Base-by-base conservation (phyloP, 2,329 filamentous ascomycete species). In the Fusarium udum region DNA sequence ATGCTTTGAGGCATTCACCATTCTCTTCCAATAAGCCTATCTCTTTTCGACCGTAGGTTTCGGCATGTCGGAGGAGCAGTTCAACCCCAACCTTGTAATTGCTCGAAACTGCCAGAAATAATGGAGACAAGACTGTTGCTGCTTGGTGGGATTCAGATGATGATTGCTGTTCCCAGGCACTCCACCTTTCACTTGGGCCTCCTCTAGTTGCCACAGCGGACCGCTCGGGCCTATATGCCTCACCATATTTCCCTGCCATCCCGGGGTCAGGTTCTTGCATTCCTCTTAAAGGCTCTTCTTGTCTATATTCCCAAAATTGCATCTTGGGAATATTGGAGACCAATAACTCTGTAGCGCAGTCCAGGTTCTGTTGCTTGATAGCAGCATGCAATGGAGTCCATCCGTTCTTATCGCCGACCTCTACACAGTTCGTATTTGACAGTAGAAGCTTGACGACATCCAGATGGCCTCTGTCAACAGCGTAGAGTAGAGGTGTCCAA, bases 151-250 rank as follows among this genome's bases (percentile, higher is more conserved):
- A 1, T 24, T 14, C 11, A 4, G 46, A 32, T 13, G 28, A 32
- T 7, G 22, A 13, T 13, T 49, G 22, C 5, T 4, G 22, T 24
- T 16, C 28, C 31, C 31, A 34, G 8, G 7, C 26, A 2, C 14
- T 6, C 7, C 9, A 48, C 2, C 31, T 2, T 4, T 4, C 6
- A 24, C 48, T 51, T 8, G 31, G 48, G 13, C 48, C 16, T 3
- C n/a, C 31, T 2, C 9, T 24, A 12, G 48, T 34, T 36, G 1
- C 2, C 3, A n/a, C 0, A 11, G 8, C 6, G 0, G 16, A 0
- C 2, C 0, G 16, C 0, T n/a, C 36, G 0, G 13, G 3, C 9
- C 48, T 26, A 1, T 52, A 36, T 4, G 3, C 48, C 6, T 7
- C 48, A 1, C 48, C 48, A 15, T 52, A 52, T 6, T 52, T 52